These are phyloP conservation scores for Pythium apleroticum DNA, from an alignment of 352 stramenopile genomes.

Conservation along the genomic window DNA sequence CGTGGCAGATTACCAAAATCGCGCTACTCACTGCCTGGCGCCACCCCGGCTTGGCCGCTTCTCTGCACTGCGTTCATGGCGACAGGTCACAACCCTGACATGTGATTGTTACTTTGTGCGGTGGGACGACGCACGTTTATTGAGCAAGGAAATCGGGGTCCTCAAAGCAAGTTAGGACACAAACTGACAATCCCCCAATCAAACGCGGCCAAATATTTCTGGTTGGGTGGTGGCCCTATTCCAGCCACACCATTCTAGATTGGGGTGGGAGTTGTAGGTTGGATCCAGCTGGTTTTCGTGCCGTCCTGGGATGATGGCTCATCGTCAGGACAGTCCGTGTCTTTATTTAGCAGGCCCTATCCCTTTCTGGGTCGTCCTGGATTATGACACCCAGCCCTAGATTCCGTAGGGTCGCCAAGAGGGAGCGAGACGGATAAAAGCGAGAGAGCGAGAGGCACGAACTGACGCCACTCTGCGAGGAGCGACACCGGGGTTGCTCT, in stretches of 20 bases:
- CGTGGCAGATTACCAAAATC: neutral
- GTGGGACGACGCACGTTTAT: neutral
- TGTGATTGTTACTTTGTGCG: slow-evolving; percentile 1
- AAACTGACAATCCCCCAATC: neutral
- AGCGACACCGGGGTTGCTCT: slow-evolving; percentile 16
- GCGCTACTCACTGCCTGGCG: slow-evolving; percentile 10
- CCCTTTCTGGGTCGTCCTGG: neutral
- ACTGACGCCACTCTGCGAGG: slow-evolving; percentile 26
- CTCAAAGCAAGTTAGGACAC: too few species aligned
- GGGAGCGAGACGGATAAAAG: slow-evolving; percentile 18
- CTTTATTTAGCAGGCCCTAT: slow-evolving; percentile 3
- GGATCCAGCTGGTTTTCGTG: slow-evolving; percentile 2
- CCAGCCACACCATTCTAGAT: neutral
- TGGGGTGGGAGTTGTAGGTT: neutral
- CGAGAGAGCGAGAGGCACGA: slow-evolving; percentile 13
- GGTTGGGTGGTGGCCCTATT: neutral
- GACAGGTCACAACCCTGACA: slow-evolving; percentile 16
- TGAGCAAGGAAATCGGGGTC: neutral
- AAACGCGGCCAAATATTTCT: neutral
- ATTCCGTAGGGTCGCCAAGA: slow-evolving; percentile 7
- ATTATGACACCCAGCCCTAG: slow-evolving; percentile 6
- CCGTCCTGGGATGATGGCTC: slow-evolving; percentile 3
- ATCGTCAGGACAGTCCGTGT: neutral
- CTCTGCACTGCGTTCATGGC: neutral
- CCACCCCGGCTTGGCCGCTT: neutral